Percentiles rank a stretch among this genome's conserved stretches.
Conservation (phyloP, 192 early-diverging fungal species). For the Rhizoclosmatium globosum region DNA sequence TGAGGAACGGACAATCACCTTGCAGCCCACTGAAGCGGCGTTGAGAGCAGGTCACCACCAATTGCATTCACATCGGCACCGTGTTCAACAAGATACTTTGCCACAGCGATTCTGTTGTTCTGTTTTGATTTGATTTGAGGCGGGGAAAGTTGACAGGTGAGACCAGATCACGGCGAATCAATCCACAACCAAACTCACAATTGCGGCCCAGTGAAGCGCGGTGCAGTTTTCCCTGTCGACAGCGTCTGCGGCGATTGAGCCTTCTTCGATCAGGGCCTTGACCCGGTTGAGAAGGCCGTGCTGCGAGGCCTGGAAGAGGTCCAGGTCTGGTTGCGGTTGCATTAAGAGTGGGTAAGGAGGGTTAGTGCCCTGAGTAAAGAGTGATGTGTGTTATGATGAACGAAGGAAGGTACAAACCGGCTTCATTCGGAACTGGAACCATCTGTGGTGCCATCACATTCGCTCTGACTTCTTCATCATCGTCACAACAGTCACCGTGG, state of each 20-base stretch:
- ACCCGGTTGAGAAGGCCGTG: slow-evolving; percentile 69
- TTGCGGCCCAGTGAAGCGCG: slow-evolving; percentile 87
- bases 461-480: neutral
- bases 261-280: slow-evolving; percentile 63
- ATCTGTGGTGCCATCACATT: neutral
- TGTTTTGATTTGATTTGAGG: slow-evolving; percentile 11
- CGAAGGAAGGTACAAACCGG: neutral
- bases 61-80: slow-evolving; percentile 78
- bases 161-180: neutral
- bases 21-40: slow-evolving; percentile 94
- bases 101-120: slow-evolving; percentile 74
- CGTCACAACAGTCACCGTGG: neutral
- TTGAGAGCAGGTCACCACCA: slow-evolving; percentile 82
- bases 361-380: neutral
- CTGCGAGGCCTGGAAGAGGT: slow-evolving; percentile 78
- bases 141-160: neutral
- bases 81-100: slow-evolving; percentile 79
- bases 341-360: neutral
- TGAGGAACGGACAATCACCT: slow-evolving; percentile 51
- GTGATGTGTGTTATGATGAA: neutral
- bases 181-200: slow-evolving; percentile 44
- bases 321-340: slow-evolving; percentile 36
- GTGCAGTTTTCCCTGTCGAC: slow-evolving; percentile 75
- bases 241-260: slow-evolving; percentile 56
- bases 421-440: neutral